Evolutionary conservation across 495 filamentous ascomycete species (phyloP), one percentile per base, ranked within the genome.

Genomic region (Aspergillus conjunctus): DNA sequence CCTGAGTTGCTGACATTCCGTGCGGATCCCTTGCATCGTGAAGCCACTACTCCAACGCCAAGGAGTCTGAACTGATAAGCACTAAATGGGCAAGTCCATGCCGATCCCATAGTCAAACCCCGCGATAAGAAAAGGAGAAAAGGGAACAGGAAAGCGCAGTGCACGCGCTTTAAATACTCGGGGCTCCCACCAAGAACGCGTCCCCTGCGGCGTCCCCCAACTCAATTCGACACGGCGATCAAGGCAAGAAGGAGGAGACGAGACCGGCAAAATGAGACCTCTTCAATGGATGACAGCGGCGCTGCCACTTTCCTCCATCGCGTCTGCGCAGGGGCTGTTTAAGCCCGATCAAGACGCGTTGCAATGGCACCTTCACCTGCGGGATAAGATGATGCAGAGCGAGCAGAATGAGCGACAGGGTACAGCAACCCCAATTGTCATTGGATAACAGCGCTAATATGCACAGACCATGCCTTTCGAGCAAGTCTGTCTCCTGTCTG

Each of bases 361-460:
- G 15, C 44, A 21, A 22, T 17, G 17, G 11, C 44, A 48, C 44
- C n/a, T 48, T 4, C 5, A 5, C 4, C n/a, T 48, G 6, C 44
- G 44, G 6, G 21, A 48, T 17, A 18, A 48, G 4, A 9, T 48
- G 8, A 48, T 48, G 44, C 17, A 18, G 17, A 21, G 9, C n/a
- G 44, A 48, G 44, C 44, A 48, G 7, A 48, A 21, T 14, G 44
- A 66, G 37, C 59, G 63, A 49, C 63, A 66, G 17, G 63, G 63
- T 66, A 12, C 1, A 49, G 58, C 18, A 7, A 4, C 17, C 10
- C 2, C 22, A 10, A 18, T 15, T 14, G 2, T 4, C 37, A 10
- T 22, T 39, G 8, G 5, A n/a, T 10, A 2, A 26, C 10, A 0
- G 3, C 32, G n/a, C 17, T 51, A 30, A 61, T 22, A 18, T 21